phyloP scores from a whole-genome alignment of 2,329 filamentous ascomycete genomes.

The Paraphoma sp. region DNA sequence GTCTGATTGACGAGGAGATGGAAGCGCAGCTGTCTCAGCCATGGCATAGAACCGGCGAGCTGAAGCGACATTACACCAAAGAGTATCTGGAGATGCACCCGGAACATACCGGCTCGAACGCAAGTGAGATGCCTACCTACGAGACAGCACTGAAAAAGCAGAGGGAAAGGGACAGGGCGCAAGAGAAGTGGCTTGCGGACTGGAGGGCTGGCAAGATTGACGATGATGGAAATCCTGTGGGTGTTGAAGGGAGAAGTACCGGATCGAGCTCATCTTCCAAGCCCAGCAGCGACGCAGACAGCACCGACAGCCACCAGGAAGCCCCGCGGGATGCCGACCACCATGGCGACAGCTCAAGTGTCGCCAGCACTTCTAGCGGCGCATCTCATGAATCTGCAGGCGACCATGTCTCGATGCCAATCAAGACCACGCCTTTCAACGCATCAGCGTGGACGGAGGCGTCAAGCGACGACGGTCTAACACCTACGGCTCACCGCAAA shows the following conservation, averaged over 20 bases:
- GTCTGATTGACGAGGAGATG: constrained; percentile 17
- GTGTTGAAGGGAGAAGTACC: background rate
- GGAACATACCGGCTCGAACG: constrained; percentile 9
- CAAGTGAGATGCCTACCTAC: constrained; percentile 14
- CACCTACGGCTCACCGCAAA: background rate
- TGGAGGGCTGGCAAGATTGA: constrained; percentile 27
- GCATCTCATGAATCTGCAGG: too few species aligned
- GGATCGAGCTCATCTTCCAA: background rate
- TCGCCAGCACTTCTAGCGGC: too few species aligned
- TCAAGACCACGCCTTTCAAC: too few species aligned
- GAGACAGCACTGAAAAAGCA: constrained; percentile 17
- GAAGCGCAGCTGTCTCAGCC: constrained; percentile 18
- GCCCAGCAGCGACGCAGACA: background rate
- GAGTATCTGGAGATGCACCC: constrained; percentile 18
- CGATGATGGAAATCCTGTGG: constrained; percentile 15
- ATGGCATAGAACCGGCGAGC: constrained; percentile 14
- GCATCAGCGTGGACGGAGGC: too few species aligned
- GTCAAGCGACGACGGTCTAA: too few species aligned
- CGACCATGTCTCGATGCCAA: too few species aligned
- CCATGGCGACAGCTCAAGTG: too few species aligned
- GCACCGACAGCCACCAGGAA: background rate
- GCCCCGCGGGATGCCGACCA: too few species aligned
- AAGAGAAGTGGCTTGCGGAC: constrained; percentile 18
- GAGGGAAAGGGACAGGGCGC: constrained; percentile 15
- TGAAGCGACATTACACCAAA: constrained; percentile 14